Percentiles rank a stretch among this genome's conserved stretches.
Conservation (phyloP, 352 stramenopile genomes). For the Globisporangium yorkense region DNA sequence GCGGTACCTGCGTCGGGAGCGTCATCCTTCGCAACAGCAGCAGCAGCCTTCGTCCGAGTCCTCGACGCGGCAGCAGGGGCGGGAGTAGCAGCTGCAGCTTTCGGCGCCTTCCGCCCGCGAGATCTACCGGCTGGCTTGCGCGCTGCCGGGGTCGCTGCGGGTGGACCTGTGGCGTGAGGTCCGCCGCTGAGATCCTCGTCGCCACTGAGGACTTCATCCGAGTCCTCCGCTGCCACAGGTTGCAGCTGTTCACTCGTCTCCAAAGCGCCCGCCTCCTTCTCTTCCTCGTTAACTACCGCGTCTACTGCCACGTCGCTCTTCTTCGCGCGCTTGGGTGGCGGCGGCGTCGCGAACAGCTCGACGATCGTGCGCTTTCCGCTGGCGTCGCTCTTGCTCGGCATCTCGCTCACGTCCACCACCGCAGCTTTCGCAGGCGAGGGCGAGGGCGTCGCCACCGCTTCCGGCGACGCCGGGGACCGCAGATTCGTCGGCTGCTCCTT, state of each 20-base stretch:
- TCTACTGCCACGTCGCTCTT: background rate
- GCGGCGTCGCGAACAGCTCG: slow-evolving; percentile 14
- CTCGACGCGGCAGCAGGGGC: background rate
- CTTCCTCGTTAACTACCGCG: background rate
- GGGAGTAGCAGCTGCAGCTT: background rate
- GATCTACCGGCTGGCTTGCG: background rate
- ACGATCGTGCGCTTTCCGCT: background rate
- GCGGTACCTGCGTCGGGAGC: background rate
- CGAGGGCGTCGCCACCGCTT: background rate
- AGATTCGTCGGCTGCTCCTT: background rate
- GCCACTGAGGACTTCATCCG: slow-evolving; percentile 5
- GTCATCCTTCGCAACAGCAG: background rate
- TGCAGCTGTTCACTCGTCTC: background rate
- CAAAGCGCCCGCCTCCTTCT: background rate
- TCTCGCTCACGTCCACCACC: background rate
- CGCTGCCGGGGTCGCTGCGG: background rate
- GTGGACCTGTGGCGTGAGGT: background rate
- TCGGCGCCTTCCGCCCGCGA: slow-evolving; percentile 1
- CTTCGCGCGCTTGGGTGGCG: slow-evolving; percentile 10
- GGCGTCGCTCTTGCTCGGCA: background rate
- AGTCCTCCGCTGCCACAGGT: background rate
- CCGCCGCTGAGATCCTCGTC: slow-evolving; percentile 5
- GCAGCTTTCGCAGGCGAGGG: too few relatives aligned
- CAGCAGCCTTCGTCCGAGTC: background rate
- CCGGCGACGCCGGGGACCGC: background rate